Evolutionary conservation across 23 red algal species (phyloP).

Genomic region (Chondrus crispus): DNA sequence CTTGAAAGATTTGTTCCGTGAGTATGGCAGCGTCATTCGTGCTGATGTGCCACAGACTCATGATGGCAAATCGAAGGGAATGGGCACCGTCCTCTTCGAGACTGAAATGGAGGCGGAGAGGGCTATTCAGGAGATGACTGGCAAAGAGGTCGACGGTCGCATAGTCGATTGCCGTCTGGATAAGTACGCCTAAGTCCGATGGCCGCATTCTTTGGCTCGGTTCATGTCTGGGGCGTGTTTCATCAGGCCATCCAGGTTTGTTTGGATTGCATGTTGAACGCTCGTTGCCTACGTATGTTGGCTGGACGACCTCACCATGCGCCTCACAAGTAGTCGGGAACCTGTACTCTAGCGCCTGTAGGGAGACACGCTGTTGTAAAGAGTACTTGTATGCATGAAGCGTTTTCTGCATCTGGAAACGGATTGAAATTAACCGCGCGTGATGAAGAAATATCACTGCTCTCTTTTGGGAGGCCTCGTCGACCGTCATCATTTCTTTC

Average conservation of each 20-base stretch:
- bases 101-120: conserved; percentile 90
- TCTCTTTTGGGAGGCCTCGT: too few relatives aligned
- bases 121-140: conserved; percentile 91
- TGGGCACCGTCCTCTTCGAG: conserved; percentile 95
- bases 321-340: neutral
- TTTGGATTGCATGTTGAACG: neutral
- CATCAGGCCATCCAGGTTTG: neutral
- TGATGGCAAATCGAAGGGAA: conserved; percentile 82
- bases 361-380: too few relatives aligned
- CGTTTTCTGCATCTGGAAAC: too few relatives aligned
- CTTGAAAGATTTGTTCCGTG: conserved; percentile 93
- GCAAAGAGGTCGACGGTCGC: conserved; percentile 80
- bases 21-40: conserved; percentile 86
- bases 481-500: too few relatives aligned
- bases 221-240: neutral
- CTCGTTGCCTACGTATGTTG: neutral
- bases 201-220: neutral
- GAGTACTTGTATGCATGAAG: too few relatives aligned
- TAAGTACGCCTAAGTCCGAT: conserved; percentile 42
- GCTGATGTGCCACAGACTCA: conserved; percentile 83
- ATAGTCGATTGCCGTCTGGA: conserved; percentile 95
- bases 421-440: too few relatives aligned
- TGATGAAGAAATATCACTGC: too few relatives aligned
- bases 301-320: too few relatives aligned
- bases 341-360: too few relatives aligned